Evolutionary conservation across 179 eudicot genomes (phyloP), one percentile per base, ranked within the genome.

Genomic region (Patellifolia procumbens): DNA sequence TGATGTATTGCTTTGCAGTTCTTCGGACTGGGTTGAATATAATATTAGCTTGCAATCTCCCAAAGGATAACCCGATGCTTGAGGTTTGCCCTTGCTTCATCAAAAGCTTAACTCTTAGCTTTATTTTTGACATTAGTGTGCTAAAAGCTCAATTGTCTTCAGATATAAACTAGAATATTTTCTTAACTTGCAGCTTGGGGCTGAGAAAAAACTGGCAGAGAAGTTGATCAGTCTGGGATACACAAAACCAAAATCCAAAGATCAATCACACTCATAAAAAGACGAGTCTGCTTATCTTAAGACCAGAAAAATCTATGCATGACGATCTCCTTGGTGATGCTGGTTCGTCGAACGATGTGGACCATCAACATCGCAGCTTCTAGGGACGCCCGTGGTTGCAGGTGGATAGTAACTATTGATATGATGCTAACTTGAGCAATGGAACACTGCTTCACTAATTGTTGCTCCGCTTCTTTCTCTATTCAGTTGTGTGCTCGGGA

Each of bases 21-120:
- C 74, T 90, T 72, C 90, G 87, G 83, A 93, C 98, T 62, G 93
- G 97, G 43, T 82, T 93, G 52, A 89, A 89, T 81, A 81, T 93
- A 35, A 77, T 90, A 52, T 75, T 93, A 45, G 97, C 98, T 70
- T 93, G 94, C 81, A 91, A 90, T 68, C 83, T 93, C 64, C 98
- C 98, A 10, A 93, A 93, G 85, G 86, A 82, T 72, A 88, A 75
- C 70, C 94, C 94, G 51, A 83, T 77, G 88, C 85, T 93, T 29
- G 97, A 93, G 98, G 92, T 90, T 75, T 68, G 74, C 49, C 74
- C 51, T 58, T 76, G 70, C 71, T 51, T 45, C 52, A 46, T 51
- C 58, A 43, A 20, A 64, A 35, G 11, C 31, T 16, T 16, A 45
- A 37, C 32, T 39, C 9, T 42, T 31, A 39, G 4, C 16, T 11